Conservation (phyloP, 2,329 filamentous ascomycete species). For the Zymoseptoria passerinii region DNA sequence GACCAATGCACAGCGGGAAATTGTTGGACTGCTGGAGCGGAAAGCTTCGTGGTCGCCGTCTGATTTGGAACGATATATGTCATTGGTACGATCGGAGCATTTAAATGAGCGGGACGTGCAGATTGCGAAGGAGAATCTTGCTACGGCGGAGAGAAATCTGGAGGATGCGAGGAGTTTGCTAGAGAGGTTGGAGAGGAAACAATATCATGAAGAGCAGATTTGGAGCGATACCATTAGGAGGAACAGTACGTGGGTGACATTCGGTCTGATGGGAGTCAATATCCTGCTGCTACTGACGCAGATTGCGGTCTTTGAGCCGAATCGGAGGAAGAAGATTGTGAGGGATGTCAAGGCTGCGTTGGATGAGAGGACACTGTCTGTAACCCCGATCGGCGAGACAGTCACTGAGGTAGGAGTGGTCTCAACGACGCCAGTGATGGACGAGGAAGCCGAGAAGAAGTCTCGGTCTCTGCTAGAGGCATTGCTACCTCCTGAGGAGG, state of each 20-base stretch:
- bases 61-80: slow-evolving; percentile 91
- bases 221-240: slow-evolving; percentile 96
- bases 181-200: slow-evolving; percentile 72
- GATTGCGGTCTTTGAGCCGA: slow-evolving; percentile 72
- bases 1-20: slow-evolving; percentile 85
- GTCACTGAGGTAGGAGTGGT: slow-evolving; percentile 19
- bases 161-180: slow-evolving; percentile 68
- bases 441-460: slow-evolving; percentile 12
- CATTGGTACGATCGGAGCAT: slow-evolving; percentile 85
- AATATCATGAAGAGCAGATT: slow-evolving; percentile 98
- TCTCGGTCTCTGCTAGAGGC: background rate
- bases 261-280: slow-evolving; percentile 96
- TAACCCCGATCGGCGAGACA: slow-evolving; percentile 7
- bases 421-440: slow-evolving; percentile 11
- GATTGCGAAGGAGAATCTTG: slow-evolving; percentile 61
- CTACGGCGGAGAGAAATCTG: slow-evolving; percentile 67
- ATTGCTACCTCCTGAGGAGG: background rate
- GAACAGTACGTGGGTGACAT: slow-evolving; percentile 97
- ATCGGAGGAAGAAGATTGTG: slow-evolving; percentile 73
- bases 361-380: slow-evolving; percentile 55
- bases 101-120: slow-evolving; percentile 79
- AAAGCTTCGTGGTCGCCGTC: slow-evolving; percentile 84
- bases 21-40: slow-evolving; percentile 83
- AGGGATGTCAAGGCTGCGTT: slow-evolving; percentile 62
- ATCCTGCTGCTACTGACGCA: slow-evolving; percentile 72